Percentiles rank a stretch among this genome's conserved stretches.
phyloP scores from a whole-genome alignment of 805 yeast genomes.

The Candida adriatica region DNA sequence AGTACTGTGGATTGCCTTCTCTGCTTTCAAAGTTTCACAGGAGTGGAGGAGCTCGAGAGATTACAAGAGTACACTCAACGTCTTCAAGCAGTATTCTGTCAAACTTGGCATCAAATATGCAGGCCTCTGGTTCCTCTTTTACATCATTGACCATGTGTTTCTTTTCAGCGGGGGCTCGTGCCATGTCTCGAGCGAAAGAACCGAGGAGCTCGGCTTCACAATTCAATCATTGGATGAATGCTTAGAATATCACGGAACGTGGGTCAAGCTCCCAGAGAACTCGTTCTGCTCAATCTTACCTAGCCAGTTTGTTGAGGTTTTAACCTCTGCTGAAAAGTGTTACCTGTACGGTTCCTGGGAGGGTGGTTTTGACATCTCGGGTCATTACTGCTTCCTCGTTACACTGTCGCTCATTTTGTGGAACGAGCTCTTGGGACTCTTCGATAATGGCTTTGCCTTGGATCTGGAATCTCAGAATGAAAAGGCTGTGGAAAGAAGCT shows the following conservation, averaged over 20 bases:
- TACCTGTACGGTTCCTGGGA: constrained; percentile 34
- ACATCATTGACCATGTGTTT: constrained; percentile 11
- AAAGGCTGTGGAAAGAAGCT: constrained; percentile 1
- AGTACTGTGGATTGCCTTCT: constrained; percentile 1
- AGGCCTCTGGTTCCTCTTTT: constrained; percentile 6
- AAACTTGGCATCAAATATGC: constrained; percentile 5
- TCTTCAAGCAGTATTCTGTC: constrained; percentile 1
- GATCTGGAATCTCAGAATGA: constrained; percentile 7
- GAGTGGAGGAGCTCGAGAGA: neutral
- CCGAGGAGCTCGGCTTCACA: neutral
- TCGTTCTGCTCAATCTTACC: constrained; percentile 15
- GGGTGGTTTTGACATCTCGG: constrained; percentile 47
- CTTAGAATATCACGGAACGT: constrained; percentile 14
- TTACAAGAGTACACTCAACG: neutral
- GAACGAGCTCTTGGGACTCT: constrained; percentile 25
- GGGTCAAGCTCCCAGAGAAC: constrained; percentile 11
- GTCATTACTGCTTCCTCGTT: constrained; percentile 42
- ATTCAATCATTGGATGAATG: constrained; percentile 6
- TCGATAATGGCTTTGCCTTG: neutral
- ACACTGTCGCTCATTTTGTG: constrained; percentile 37
- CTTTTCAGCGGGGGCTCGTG: constrained; percentile 13
- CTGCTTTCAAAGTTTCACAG: neutral
- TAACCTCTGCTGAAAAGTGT: constrained; percentile 28
- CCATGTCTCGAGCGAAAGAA: constrained; percentile 1
- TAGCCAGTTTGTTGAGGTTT: constrained; percentile 5